These are phyloP conservation scores for Tricholoma furcatifolium DNA, from an alignment of 768 basidiomycete genomes.

Conservation along the genomic window DNA sequence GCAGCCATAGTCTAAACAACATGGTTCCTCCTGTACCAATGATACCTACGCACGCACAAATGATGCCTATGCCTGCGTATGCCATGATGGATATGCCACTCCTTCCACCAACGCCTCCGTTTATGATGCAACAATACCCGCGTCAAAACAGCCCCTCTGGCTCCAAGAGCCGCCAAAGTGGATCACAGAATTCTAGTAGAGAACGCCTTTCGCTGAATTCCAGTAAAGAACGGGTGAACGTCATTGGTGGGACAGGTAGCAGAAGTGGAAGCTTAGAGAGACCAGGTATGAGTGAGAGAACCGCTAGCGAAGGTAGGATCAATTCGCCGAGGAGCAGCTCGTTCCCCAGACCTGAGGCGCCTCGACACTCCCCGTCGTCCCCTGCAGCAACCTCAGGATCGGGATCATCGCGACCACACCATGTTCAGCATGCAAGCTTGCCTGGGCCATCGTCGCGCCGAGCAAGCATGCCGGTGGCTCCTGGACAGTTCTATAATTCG, in stretches of 20 bases:
- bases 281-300: neutral
- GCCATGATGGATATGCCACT: conserved; percentile 62
- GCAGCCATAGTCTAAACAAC: conserved; percentile 33
- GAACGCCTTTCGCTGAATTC: conserved; percentile 26
- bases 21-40: conserved; percentile 31
- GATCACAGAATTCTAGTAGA: conserved; percentile 31
- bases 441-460: conserved; percentile 19
- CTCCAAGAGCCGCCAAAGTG: conserved; percentile 28
- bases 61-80: conserved; percentile 40
- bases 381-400: conserved; percentile 8
- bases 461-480: conserved; percentile 19
- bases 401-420: conserved; percentile 16
- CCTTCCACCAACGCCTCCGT: conserved; percentile 71
- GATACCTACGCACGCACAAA: conserved; percentile 30
- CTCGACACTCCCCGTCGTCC: conserved; percentile 18
- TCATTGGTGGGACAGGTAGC: conserved; percentile 11
- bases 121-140: conserved; percentile 67
- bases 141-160: conserved; percentile 32
- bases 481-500: conserved; percentile 6
- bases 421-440: neutral
- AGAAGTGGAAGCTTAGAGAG: conserved; percentile 9
- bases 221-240: conserved; percentile 24
- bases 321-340: conserved; percentile 24
- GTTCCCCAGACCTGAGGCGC: conserved; percentile 17
- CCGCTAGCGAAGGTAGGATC: neutral